Conservation (phyloP, 2,329 filamentous ascomycete species). For the Beauveria rudraprayagi region DNA sequence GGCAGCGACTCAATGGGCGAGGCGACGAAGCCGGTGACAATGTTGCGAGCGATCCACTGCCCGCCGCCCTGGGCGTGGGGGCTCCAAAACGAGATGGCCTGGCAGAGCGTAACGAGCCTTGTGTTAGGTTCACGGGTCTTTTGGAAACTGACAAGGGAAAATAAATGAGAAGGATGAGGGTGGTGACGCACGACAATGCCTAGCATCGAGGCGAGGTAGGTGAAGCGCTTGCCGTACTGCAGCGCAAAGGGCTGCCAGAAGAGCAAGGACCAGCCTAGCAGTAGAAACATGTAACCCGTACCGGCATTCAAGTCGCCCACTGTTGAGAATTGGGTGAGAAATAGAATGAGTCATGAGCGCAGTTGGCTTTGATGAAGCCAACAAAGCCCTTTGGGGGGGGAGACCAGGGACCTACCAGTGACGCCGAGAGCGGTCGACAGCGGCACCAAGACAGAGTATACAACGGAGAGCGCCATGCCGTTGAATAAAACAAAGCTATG, state of each 20-base stretch:
- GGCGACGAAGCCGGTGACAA: slow-evolving; percentile 35
- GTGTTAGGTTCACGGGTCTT: not conserved
- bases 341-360: no score
- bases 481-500: slow-evolving; percentile 29
- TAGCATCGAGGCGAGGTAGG: slow-evolving; percentile 30
- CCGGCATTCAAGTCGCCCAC: slow-evolving; percentile 30
- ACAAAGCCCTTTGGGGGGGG: not conserved
- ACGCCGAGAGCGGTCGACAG: slow-evolving; percentile 25
- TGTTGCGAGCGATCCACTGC: slow-evolving; percentile 38
- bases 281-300: slow-evolving; percentile 34
- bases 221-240: slow-evolving; percentile 35
- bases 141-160: no score
- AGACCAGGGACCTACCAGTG: slow-evolving; percentile 10
- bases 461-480: slow-evolving; percentile 31
- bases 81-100: slow-evolving; percentile 21
- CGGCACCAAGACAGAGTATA: slow-evolving; percentile 32
- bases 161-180: no score
- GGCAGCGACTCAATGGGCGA: slow-evolving; percentile 39
- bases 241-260: slow-evolving; percentile 41
- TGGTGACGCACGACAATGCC: slow-evolving; percentile 25
- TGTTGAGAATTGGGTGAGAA: not conserved
- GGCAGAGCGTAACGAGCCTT: not conserved
- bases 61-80: slow-evolving; percentile 30
- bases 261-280: slow-evolving; percentile 37
- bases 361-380: no score